These are phyloP conservation scores for Flaveria floridana DNA, from an alignment of 140 eudicot genomes.

Conservation along the genomic window DNA sequence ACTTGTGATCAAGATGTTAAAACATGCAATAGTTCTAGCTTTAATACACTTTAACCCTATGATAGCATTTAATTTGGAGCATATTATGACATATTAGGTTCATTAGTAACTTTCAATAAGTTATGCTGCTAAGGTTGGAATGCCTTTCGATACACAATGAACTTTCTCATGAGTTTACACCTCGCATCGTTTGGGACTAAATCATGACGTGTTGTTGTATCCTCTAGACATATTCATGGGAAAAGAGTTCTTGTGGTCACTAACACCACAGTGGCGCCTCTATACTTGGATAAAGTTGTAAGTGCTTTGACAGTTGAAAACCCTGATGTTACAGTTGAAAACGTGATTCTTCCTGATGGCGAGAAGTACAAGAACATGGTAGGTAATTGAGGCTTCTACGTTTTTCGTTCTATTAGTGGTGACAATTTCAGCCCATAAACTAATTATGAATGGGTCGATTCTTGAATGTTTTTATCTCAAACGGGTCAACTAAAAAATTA, in stretches of 20 bases:
- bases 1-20: not conserved
- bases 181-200: not conserved
- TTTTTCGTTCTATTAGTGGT: not conserved
- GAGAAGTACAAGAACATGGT: slow-evolving; percentile 90
- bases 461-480: not conserved
- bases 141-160: not conserved
- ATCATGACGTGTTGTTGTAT: not conserved
- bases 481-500: too few relatives aligned
- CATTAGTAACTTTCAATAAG: not conserved
- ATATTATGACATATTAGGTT: not conserved
- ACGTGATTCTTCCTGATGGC: slow-evolving; percentile 89
- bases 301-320: slow-evolving; percentile 73
- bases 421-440: not conserved
- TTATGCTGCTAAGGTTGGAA: not conserved
- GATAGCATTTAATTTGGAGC: not conserved
- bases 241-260: slow-evolving; percentile 91
- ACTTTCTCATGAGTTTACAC: not conserved
- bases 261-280: slow-evolving; percentile 83
- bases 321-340: slow-evolving; percentile 69
- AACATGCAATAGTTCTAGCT: not conserved
- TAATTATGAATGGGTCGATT: not conserved
- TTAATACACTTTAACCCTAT: not conserved
- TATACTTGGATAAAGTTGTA: slow-evolving; percentile 81
- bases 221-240: slow-evolving; percentile 79
- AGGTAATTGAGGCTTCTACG: slow-evolving; percentile 17